A percentile compares a stretch with the other conserved stretches of the same genome.
phyloP scores from a whole-genome alignment of 495 filamentous ascomycete genomes.

The Pyrenula massariospora region DNA sequence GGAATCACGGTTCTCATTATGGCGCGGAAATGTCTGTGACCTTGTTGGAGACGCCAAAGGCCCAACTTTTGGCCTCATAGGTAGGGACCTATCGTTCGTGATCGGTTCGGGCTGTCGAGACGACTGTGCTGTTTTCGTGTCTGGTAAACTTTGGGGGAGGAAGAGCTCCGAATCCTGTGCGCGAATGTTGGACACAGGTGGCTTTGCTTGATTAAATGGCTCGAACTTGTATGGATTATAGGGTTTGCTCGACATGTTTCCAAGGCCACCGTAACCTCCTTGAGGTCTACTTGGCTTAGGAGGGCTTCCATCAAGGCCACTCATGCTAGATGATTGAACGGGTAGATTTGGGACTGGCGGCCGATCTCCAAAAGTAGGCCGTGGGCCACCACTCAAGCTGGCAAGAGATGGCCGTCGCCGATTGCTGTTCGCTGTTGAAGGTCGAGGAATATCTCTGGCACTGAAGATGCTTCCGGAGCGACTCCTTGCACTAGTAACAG shows the following conservation, averaged over 20 bases:
- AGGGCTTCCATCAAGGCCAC: conserved; percentile 2
- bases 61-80: neutral
- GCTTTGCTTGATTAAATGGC: neutral
- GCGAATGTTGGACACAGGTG: neutral
- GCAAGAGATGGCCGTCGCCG: conserved; percentile 24
- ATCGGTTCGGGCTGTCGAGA: neutral
- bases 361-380: conserved; percentile 22
- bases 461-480: conserved; percentile 17
- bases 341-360: conserved; percentile 20
- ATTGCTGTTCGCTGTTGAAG: conserved; percentile 21
- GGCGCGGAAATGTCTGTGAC: neutral
- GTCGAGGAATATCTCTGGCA: conserved; percentile 7
- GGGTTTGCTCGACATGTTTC: neutral
- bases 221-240: neutral
- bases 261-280: conserved; percentile 15
- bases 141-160: neutral
- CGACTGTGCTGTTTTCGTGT: neutral
- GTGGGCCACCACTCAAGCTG: conserved; percentile 21
- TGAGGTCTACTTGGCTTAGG: conserved; percentile 10
- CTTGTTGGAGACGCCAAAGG: neutral
- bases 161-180: neutral
- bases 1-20: neutral
- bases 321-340: neutral
- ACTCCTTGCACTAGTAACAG: conserved; percentile 19
- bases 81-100: neutral